phyloP scores from a whole-genome alignment of 1,139 yeast genomes.

The Blastobotrys persicus region DNA sequence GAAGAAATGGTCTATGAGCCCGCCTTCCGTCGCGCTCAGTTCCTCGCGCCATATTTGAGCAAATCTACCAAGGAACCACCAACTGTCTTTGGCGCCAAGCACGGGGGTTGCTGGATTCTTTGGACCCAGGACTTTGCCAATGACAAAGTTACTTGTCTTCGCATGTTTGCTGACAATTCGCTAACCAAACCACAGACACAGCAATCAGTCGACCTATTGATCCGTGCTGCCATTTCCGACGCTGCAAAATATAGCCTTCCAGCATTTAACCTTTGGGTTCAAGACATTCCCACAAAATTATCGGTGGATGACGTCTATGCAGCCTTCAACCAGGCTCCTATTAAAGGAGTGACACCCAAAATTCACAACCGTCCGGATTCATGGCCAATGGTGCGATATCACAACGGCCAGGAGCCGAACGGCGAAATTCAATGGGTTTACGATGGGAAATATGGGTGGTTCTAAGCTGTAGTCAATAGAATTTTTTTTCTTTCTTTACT shows the following conservation, averaged over 20 bases:
- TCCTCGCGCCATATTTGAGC: conserved; percentile 31
- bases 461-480: conserved; percentile 15
- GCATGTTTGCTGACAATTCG: conserved; percentile 24
- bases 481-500: background rate
- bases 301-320: conserved; percentile 16
- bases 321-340: background rate
- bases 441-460: conserved; percentile 36
- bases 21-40: conserved; percentile 36
- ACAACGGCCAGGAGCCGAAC: conserved; percentile 14
- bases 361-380: conserved; percentile 21
- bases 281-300: conserved; percentile 29
- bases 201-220: conserved; percentile 20
- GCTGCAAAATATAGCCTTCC: conserved; percentile 28
- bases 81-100: conserved; percentile 37
- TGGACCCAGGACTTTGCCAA: conserved; percentile 50
- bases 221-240: conserved; percentile 31
- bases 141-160: conserved; percentile 37
- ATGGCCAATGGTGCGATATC: conserved; percentile 31
- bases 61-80: conserved; percentile 20
- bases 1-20: conserved; percentile 27
- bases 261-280: conserved; percentile 28
- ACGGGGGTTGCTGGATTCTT: conserved; percentile 39
- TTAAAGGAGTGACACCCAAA: conserved; percentile 10
- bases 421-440: conserved; percentile 27
- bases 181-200: conserved; percentile 14